Conservation (phyloP, 352 stramenopile genomes). For the Globisporangium abappressorium region DNA sequence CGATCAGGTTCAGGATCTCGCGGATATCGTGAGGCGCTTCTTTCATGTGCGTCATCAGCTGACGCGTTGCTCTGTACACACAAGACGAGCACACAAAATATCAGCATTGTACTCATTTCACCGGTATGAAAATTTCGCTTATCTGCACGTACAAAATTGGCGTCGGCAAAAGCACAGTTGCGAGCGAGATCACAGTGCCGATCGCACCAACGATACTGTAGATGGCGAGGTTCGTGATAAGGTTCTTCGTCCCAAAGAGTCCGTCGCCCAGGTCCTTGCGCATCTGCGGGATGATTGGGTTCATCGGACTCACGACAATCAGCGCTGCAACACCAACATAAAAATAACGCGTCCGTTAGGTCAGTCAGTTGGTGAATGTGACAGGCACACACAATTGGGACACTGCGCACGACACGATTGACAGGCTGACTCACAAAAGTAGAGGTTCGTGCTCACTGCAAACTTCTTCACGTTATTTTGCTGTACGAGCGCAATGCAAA, state of each 20-base stretch:
- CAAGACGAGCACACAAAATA: conserved; percentile 1
- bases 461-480: conserved; percentile 78
- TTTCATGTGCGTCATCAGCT: conserved; percentile 45
- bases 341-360: not conserved
- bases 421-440: conserved; percentile 53
- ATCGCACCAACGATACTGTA: conserved; percentile 63
- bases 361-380: not conserved
- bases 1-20: conserved; percentile 76
- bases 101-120: not conserved
- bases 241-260: conserved; percentile 49
- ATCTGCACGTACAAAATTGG: conserved; percentile 51
- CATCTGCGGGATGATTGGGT: conserved; percentile 40
- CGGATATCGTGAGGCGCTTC: conserved; percentile 54
- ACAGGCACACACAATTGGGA: not conserved
- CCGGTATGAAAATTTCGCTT: not conserved
- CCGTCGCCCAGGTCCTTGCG: conserved; percentile 46
- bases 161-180: conserved; percentile 55
- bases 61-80: conserved; percentile 42
- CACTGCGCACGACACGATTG: not conserved
- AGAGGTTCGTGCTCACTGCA: conserved; percentile 69
- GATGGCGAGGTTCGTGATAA: conserved; percentile 63
- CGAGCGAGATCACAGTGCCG: conserved; percentile 60
- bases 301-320: conserved; percentile 66
- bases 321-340: conserved; percentile 29
- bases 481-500: conserved; percentile 15